Percentiles rank a stretch among this genome's conserved stretches.
Evolutionary conservation across 768 basidiomycete genomes (phyloP).

Genomic region (Mycena leptocephala): DNA sequence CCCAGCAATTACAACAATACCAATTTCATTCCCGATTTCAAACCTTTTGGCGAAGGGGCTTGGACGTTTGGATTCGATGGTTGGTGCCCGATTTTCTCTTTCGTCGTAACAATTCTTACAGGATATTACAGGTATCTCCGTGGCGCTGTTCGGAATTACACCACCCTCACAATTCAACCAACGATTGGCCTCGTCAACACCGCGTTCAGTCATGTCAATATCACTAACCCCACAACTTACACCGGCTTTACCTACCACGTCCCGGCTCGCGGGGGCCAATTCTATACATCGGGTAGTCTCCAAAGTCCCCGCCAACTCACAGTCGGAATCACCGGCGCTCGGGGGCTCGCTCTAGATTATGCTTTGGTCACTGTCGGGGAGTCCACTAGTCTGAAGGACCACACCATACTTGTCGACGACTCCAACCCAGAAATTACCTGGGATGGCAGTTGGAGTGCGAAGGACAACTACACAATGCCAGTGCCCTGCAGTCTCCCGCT

Average conservation of each 20-base stretch:
- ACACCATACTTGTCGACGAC: constrained; percentile 31
- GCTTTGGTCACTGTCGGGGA: constrained; percentile 19
- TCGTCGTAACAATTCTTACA: not conserved
- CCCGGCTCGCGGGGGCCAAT: not conserved
- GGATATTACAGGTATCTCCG: not conserved
- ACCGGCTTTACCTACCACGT: not conserved
- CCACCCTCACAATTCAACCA: constrained; percentile 8
- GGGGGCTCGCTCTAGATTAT: constrained; percentile 17
- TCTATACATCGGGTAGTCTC: not conserved
- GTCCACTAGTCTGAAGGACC: constrained; percentile 10
- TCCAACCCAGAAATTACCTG: constrained; percentile 21
- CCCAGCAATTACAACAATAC: constrained; percentile 12
- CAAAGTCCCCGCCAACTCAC: not conserved
- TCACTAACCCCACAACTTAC: not conserved
- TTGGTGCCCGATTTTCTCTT: not conserved
- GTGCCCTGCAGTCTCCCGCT: not conserved
- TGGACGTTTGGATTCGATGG: constrained; percentile 1
- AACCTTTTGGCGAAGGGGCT: not conserved
- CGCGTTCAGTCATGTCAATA: not conserved
- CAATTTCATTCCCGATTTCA: not conserved
- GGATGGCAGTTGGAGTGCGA: constrained; percentile 20
- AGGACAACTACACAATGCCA: not conserved
- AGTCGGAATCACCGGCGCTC: constrained; percentile 2
- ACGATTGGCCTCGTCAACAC: not conserved
- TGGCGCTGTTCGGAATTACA: constrained; percentile 11